These are phyloP conservation scores for Talaromyces ruber DNA, from an alignment of 495 filamentous ascomycete genomes.

Conservation along the genomic window DNA sequence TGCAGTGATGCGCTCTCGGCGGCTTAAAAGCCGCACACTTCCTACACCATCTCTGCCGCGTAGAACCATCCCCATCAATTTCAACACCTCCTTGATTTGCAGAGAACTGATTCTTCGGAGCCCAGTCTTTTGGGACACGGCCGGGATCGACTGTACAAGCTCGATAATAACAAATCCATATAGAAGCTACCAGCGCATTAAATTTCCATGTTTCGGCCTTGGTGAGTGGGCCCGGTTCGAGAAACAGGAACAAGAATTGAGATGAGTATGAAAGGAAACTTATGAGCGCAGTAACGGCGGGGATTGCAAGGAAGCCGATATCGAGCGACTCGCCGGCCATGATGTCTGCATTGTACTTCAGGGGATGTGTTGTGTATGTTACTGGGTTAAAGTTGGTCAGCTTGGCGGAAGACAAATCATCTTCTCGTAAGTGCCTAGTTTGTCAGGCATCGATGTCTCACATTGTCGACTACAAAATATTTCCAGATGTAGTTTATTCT, in stretches of 20 bases:
- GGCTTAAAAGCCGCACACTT: constrained; percentile 81
- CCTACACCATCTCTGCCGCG: constrained; percentile 64
- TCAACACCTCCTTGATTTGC: constrained; percentile 11
- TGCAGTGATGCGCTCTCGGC: constrained; percentile 86
- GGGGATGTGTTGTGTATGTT: constrained; percentile 9
- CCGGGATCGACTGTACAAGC: constrained; percentile 76
- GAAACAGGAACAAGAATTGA: constrained; percentile 71
- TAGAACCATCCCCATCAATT: constrained; percentile 13
- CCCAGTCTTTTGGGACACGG: constrained; percentile 24
- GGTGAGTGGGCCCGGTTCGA: constrained; percentile 61
- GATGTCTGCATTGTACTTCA: not conserved
- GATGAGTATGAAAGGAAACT: constrained; percentile 75
- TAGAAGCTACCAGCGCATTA: constrained; percentile 61
- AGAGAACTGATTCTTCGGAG: constrained; percentile 6
- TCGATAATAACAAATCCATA: constrained; percentile 73
- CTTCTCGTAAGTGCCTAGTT: not conserved
- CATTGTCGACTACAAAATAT: too few species aligned
- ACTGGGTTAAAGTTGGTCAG: constrained; percentile 5
- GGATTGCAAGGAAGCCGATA: constrained; percentile 47
- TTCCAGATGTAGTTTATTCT: too few species aligned
- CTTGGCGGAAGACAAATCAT: not conserved
- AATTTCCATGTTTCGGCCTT: constrained; percentile 54
- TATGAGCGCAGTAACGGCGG: constrained; percentile 59
- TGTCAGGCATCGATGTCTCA: not conserved
- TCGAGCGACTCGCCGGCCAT: constrained; percentile 19